Evolutionary conservation across 2,329 filamentous ascomycete genomes (phyloP), one percentile per base, ranked within the genome.

Genomic region (Huntiella savannae): DNA sequence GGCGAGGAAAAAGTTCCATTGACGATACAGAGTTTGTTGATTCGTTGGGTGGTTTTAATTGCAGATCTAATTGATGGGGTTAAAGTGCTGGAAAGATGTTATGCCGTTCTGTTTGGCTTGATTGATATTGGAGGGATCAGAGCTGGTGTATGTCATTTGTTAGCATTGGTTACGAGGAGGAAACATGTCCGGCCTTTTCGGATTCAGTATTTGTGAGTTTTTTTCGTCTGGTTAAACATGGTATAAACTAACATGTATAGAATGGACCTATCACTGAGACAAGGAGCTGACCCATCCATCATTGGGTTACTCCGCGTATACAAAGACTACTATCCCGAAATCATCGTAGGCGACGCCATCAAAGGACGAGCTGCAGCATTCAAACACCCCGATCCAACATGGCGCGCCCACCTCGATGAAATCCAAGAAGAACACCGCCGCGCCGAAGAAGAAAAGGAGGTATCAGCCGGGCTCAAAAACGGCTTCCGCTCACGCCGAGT

Each of bases 311-410:
- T 92, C 43, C 73, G 80, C 47, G 75, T 88, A n/a, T 92, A 79
- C 64, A 91, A 91, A 57, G 84, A 88, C 58, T 92, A 88, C 60
- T 92, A 88, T 55, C 84, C 85, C 0, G 84, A 93, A 58, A 83
- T 92, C 46, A 83, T 92, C 49, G 71, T 88, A 11, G 82, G 79
- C 16, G 79, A 80, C 52, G 66, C 73, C 3, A 71, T 75, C 28
- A 66, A 67, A 45, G 74, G 74, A 34, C 70, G 71, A 49, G 74
- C 75, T 1, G 71, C 73, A 3, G 67, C 73, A 1, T 79, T 79
- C 52, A 58, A 79, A 68, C 79, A 83, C 56, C 82, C 82, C n/a
- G 79, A 88, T 57, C 64, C 66, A 3, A 73, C 81, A 61, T 93
- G 85, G 85, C 70, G 75, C 46, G 66, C 69, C 47, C 74, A 75